phyloP scores from a whole-genome alignment of 495 filamentous ascomycete genomes.

The Podospora anserina region DNA sequence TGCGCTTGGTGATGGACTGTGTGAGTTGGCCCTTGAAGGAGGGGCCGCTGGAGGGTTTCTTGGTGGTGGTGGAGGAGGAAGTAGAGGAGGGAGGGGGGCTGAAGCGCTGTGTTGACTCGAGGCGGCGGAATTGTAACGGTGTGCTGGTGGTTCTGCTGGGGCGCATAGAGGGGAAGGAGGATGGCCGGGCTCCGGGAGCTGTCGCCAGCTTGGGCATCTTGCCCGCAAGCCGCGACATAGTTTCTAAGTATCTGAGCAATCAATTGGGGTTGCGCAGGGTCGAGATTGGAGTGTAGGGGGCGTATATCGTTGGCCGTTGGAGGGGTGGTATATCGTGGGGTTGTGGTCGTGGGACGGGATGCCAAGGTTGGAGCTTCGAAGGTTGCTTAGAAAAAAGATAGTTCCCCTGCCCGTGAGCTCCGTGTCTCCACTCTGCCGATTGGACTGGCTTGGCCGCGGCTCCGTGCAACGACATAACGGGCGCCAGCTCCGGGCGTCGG shows the following conservation, averaged over 20 bases:
- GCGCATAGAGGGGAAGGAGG: conserved; percentile 12
- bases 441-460: neutral
- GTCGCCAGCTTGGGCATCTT: conserved; percentile 23
- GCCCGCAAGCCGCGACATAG: conserved; percentile 36
- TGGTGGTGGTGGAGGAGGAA: conserved; percentile 12
- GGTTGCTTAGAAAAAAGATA: neutral
- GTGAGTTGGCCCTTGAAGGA: conserved; percentile 86
- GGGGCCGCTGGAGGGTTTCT: conserved; percentile 21
- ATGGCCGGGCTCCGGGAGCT: conserved; percentile 12
- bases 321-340: neutral
- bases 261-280: neutral
- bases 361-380: neutral
- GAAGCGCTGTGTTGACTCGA: neutral
- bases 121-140: neutral
- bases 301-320: neutral
- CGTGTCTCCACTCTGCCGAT: neutral
- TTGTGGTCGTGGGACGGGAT: neutral
- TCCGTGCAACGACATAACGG: neutral
- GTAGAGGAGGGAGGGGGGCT: conserved; percentile 3
- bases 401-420: neutral
- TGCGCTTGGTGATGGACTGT: conserved; percentile 72
- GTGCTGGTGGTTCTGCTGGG: conserved; percentile 7
- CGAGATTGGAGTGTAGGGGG: neutral
- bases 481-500: neutral
- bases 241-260: conserved; percentile 33